Conservation (phyloP, 2,329 filamentous ascomycete species). For the Calcarisporium arbuscula region DNA sequence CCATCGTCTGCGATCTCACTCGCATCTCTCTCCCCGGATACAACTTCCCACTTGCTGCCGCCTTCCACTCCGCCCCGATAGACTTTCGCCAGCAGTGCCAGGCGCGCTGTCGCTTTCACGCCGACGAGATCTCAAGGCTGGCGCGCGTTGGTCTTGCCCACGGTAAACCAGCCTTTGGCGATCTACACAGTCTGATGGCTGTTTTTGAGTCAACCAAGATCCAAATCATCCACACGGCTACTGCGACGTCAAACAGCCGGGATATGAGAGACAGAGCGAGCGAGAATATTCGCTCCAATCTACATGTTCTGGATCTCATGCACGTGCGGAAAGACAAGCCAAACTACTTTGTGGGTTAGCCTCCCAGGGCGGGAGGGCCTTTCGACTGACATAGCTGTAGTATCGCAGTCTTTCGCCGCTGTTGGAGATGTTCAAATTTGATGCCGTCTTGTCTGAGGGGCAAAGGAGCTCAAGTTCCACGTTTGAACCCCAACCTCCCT, state of each 20-base stretch:
- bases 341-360: slow-evolving; percentile 9
- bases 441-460: neutral
- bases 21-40: slow-evolving; percentile 17
- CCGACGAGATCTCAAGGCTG: slow-evolving; percentile 15
- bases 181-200: slow-evolving; percentile 15
- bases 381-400: neutral
- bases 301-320: slow-evolving; percentile 12
- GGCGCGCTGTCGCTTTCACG: slow-evolving; percentile 15
- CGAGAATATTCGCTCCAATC: slow-evolving; percentile 15
- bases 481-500: too few relatives aligned
- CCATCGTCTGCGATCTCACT: slow-evolving; percentile 17
- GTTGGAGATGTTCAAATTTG: slow-evolving; percentile 4
- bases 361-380: neutral
- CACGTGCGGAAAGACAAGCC: slow-evolving; percentile 11
- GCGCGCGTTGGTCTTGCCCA: slow-evolving; percentile 11
- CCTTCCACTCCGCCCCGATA: slow-evolving; percentile 14
- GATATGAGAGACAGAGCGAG: slow-evolving; percentile 11
- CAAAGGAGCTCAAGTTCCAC: neutral
- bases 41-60: slow-evolving; percentile 17
- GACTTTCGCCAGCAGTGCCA: slow-evolving; percentile 15
- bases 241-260: slow-evolving; percentile 13
- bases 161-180: slow-evolving; percentile 13
- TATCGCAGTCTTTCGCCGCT: slow-evolving; percentile 13
- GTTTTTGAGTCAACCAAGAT: slow-evolving; percentile 19
- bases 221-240: slow-evolving; percentile 18